Conservation (phyloP, 257 asterid species). For the Pogostemon cablin region DNA sequence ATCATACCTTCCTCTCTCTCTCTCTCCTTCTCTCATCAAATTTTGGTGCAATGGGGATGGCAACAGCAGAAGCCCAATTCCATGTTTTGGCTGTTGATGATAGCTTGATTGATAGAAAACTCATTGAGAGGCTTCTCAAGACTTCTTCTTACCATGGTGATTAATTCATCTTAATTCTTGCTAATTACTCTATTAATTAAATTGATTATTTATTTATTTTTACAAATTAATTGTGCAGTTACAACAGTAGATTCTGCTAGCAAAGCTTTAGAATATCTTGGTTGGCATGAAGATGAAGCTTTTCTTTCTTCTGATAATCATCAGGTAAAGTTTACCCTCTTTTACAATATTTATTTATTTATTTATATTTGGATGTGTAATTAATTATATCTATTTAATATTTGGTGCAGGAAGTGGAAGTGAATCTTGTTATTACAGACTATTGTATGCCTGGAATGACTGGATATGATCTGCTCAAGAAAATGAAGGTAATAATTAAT, state of each 20-base stretch:
- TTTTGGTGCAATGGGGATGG: conserved; percentile 43
- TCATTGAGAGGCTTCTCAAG: conserved; percentile 62
- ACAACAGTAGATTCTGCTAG: conserved; percentile 66
- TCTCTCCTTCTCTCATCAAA: not conserved
- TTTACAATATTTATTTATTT: not conserved
- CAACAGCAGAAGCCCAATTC: conserved; percentile 54
- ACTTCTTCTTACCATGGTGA: conserved; percentile 61
- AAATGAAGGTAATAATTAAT: conserved; percentile 55
- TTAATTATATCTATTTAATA: not conserved
- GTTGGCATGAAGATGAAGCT: conserved; percentile 41
- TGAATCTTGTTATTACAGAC: conserved; percentile 60
- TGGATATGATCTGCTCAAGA: conserved; percentile 67
- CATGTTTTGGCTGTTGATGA: conserved; percentile 73
- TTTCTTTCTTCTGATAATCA: conserved; percentile 30
- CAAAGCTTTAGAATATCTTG: conserved; percentile 62
- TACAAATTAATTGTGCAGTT: conserved; percentile 41
- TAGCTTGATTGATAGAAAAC: conserved; percentile 58
- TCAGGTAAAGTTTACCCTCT: conserved; percentile 5
- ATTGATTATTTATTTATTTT: conserved; percentile 12
- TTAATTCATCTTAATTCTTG: not conserved
- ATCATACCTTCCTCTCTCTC: conserved; percentile 6
- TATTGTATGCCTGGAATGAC: conserved; percentile 74
- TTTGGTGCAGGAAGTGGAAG: conserved; percentile 47
- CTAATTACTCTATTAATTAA: not conserved
- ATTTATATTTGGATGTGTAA: not conserved